Evolutionary conservation across 2,329 filamentous ascomycete species (phyloP).

Genomic region (Ustilaginoidea virens): DNA sequence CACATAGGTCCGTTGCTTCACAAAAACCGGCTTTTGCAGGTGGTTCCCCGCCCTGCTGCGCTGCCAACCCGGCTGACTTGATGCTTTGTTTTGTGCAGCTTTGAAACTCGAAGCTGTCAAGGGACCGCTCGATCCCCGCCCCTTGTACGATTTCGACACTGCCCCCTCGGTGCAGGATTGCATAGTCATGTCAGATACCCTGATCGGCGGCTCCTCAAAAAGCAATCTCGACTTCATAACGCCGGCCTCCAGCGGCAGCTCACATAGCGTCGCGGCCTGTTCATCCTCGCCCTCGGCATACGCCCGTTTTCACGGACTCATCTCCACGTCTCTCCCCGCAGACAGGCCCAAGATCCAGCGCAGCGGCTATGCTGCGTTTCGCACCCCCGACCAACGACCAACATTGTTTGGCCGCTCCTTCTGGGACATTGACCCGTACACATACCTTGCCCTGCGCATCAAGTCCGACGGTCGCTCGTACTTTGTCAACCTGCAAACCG

Average conservation of each 20-base stretch:
- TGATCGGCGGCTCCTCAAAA: slow-evolving; percentile 75
- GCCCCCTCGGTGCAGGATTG: slow-evolving; percentile 31
- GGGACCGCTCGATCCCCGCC: slow-evolving; percentile 45
- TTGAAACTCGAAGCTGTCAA: slow-evolving; percentile 55
- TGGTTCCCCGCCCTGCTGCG: neutral
- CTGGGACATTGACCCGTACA: slow-evolving; percentile 84
- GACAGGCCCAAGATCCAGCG: slow-evolving; percentile 61
- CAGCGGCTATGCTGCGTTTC: slow-evolving; percentile 79
- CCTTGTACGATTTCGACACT: slow-evolving; percentile 47
- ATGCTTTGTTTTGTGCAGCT: slow-evolving; percentile 34
- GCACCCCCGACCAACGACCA: slow-evolving; percentile 59
- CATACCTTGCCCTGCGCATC: slow-evolving; percentile 73
- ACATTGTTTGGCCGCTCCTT: slow-evolving; percentile 76
- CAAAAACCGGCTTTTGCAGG: too few relatives aligned
- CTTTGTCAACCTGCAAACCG: slow-evolving; percentile 90
- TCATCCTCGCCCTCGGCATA: slow-evolving; percentile 28
- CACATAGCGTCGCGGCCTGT: too few relatives aligned
- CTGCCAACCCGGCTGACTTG: too few relatives aligned
- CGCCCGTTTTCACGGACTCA: slow-evolving; percentile 71
- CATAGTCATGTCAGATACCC: slow-evolving; percentile 74
- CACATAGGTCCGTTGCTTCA: slow-evolving; percentile 41
- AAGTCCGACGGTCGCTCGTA: slow-evolving; percentile 87
- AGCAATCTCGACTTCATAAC: slow-evolving; percentile 51
- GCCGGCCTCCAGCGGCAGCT: neutral
- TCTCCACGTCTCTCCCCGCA: slow-evolving; percentile 70